A percentile compares a stretch with the other conserved stretches of the same genome.
Evolutionary conservation across 768 basidiomycete genomes (phyloP).

Genomic region (Terana coerulea): DNA sequence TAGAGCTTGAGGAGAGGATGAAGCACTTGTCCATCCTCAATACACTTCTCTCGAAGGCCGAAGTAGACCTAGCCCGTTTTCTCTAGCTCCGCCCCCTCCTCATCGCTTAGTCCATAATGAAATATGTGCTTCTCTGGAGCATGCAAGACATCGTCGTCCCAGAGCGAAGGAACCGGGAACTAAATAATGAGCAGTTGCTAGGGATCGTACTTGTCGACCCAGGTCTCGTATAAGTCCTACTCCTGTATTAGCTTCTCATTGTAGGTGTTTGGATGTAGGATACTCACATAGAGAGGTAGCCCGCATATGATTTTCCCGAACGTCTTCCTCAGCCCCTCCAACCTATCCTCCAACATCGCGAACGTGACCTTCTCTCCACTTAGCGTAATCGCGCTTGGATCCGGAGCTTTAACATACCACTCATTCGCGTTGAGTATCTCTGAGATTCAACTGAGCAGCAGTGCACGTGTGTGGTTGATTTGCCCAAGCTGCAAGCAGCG

Average conservation of each 20-base stretch:
- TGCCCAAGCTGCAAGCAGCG: too few relatives aligned
- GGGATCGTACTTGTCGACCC: neutral
- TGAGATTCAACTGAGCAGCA: too few relatives aligned
- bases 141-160: neutral
- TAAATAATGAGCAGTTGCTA: neutral
- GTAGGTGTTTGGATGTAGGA: too few relatives aligned
- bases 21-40: conserved; percentile 1
- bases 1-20: too few relatives aligned
- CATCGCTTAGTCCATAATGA: neutral
- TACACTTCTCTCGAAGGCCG: neutral
- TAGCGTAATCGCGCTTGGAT: neutral
- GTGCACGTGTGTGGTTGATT: too few relatives aligned
- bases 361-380: neutral
- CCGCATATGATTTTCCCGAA: neutral
- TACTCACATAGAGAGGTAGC: conserved; percentile 3
- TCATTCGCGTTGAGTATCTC: too few relatives aligned
- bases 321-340: neutral
- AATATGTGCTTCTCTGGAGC: neutral
- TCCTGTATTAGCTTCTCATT: neutral
- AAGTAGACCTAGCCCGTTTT: neutral
- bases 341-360: neutral
- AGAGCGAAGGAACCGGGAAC: neutral
- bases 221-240: conserved; percentile 5
- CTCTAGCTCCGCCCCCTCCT: neutral
- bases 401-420: too few relatives aligned